Conservation (phyloP, 2,329 filamentous ascomycete species). For the Fusarium nodosum region DNA sequence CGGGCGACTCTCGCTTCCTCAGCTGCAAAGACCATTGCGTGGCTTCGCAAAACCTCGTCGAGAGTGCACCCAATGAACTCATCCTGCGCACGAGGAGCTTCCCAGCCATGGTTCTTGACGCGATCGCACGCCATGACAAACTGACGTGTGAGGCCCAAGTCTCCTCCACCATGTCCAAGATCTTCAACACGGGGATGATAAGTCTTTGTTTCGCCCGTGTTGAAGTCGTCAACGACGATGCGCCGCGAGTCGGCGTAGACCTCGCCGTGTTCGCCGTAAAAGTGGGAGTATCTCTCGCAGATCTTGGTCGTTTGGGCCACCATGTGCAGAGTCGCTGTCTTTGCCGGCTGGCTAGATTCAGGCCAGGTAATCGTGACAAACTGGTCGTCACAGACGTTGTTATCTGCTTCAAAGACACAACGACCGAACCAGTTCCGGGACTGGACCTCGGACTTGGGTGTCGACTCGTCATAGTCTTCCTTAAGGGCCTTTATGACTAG, state of each 20-base stretch:
- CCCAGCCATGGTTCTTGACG: slow-evolving; percentile 78
- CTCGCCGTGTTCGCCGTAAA: slow-evolving; percentile 90
- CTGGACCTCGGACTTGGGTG: slow-evolving; percentile 62
- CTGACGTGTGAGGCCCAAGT: slow-evolving; percentile 76
- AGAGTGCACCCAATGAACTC: slow-evolving; percentile 84
- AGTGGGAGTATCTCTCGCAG: slow-evolving; percentile 85
- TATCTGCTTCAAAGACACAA: slow-evolving; percentile 95
- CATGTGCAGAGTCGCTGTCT: slow-evolving; percentile 94
- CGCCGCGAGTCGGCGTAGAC: slow-evolving; percentile 84
- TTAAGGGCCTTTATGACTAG: slow-evolving; percentile 61
- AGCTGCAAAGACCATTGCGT: slow-evolving; percentile 93
- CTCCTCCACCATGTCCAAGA: slow-evolving; percentile 58
- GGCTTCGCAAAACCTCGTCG: slow-evolving; percentile 89
- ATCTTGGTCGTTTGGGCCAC: slow-evolving; percentile 88
- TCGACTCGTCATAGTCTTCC: slow-evolving; percentile 67
- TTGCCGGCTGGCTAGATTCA: slow-evolving; percentile 75
- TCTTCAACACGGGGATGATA: slow-evolving; percentile 54
- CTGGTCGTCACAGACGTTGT: slow-evolving; percentile 94
- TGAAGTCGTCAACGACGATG: slow-evolving; percentile 78
- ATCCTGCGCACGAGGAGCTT: slow-evolving; percentile 78
- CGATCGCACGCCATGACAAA: slow-evolving; percentile 86
- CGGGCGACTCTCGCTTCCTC: slow-evolving; percentile 82
- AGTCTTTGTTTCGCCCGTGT: slow-evolving; percentile 53
- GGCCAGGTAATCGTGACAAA: slow-evolving; percentile 90
- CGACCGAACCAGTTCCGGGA: slow-evolving; percentile 84